phyloP scores from a whole-genome alignment of 371 early-diverging fungal species.

The Encephalitozoon hellem region DNA sequence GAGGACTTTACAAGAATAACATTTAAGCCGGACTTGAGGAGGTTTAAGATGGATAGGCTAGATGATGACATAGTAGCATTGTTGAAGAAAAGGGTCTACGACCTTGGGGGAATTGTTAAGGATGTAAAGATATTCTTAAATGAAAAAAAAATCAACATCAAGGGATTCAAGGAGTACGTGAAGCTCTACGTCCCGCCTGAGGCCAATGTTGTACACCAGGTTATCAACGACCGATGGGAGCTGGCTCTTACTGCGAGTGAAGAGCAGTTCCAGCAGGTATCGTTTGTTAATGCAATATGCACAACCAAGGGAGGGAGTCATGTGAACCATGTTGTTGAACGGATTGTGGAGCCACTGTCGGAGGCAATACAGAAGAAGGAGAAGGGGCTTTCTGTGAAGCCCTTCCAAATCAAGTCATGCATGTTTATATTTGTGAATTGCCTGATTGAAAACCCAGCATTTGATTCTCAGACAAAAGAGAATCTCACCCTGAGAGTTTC shows the following conservation, averaged over 20 bases:
- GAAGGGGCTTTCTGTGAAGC: constrained; percentile 65
- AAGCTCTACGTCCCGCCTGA: constrained; percentile 65
- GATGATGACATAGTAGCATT: constrained; percentile 79
- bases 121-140: constrained; percentile 83
- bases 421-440: constrained; percentile 91
- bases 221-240: constrained; percentile 82
- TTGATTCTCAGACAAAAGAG: constrained; percentile 98
- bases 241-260: constrained; percentile 78
- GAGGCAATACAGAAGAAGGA: constrained; percentile 72
- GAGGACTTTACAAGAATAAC: constrained; percentile 66
- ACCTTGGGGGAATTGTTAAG: constrained; percentile 80
- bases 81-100: constrained; percentile 86
- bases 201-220: constrained; percentile 65
- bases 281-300: constrained; percentile 93
- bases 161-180: constrained; percentile 79
- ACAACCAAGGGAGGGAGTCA: constrained; percentile 95
- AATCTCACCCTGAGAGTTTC: constrained; percentile 74
- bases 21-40: constrained; percentile 84
- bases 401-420: constrained; percentile 76
- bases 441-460: constrained; percentile 89
- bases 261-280: constrained; percentile 89
- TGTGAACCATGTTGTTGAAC: constrained; percentile 77
- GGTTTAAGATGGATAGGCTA: constrained; percentile 74
- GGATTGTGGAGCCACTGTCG: constrained; percentile 69
- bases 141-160: constrained; percentile 71